phyloP scores from a whole-genome alignment of 805 yeast species.

The Teunomyces atbi region DNA sequence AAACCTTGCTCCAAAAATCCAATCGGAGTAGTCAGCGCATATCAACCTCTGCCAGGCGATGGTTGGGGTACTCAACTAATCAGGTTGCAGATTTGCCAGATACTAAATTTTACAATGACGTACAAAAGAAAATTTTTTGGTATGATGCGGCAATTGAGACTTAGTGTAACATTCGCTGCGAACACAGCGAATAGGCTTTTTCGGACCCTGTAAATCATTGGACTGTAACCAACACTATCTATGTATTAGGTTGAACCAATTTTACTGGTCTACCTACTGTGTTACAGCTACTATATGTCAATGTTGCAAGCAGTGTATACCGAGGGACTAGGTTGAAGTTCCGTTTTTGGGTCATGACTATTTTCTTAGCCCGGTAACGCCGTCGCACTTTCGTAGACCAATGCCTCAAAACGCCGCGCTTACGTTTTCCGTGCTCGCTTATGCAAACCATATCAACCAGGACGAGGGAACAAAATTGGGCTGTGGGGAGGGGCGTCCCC shows the following conservation, averaged over 20 bases:
- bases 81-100: neutral
- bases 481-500: slow-evolving; percentile 2
- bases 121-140: neutral
- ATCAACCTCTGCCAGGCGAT: neutral
- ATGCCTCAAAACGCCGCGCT: neutral
- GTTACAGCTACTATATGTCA: neutral
- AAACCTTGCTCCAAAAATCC: neutral
- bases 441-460: neutral
- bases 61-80: slow-evolving; percentile 1
- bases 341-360: neutral
- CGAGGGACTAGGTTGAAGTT: too few species aligned
- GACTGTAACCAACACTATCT: neutral
- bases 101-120: neutral
- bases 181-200: neutral
- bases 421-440: neutral
- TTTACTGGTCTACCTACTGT: neutral
- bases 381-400: neutral
- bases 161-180: neutral
- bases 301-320: too few species aligned
- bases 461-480: neutral
- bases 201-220: neutral
- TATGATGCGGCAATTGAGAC: neutral
- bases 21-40: neutral
- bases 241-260: too few species aligned
- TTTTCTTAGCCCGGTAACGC: neutral